phyloP scores from a whole-genome alignment of 306 rosid genomes.

The Malus domestica region DNA sequence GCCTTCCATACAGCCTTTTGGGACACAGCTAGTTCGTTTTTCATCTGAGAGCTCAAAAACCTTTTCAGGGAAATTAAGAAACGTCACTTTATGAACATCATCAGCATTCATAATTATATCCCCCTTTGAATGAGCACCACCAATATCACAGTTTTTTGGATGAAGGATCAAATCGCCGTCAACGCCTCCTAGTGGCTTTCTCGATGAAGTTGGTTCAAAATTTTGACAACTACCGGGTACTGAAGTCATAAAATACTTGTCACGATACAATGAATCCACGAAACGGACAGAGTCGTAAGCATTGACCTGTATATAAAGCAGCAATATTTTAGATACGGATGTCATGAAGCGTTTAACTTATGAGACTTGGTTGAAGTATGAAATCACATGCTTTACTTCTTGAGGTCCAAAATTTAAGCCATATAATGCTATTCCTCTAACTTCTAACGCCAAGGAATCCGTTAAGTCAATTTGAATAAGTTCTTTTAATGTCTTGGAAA shows the following conservation, averaged over 20 bases:
- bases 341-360: not conserved
- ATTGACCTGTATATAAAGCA: slow-evolving; percentile 56
- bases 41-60: slow-evolving; percentile 24
- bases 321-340: not conserved
- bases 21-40: slow-evolving; percentile 29
- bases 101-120: slow-evolving; percentile 26
- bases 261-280: slow-evolving; percentile 61
- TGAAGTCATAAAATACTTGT: slow-evolving; percentile 71
- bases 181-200: slow-evolving; percentile 24
- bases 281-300: slow-evolving; percentile 64
- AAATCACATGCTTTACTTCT: not conserved
- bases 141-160: slow-evolving; percentile 13
- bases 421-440: not conserved
- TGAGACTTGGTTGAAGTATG: not conserved
- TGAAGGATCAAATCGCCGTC: slow-evolving; percentile 13
- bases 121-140: slow-evolving; percentile 21
- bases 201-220: slow-evolving; percentile 36
- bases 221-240: slow-evolving; percentile 26
- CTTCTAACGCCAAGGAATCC: not conserved
- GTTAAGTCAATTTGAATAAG: not conserved
- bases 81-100: slow-evolving; percentile 68
- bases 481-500: not conserved
- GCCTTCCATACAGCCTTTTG: slow-evolving; percentile 23
- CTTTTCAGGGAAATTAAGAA: slow-evolving; percentile 64
- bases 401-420: not conserved